A percentile compares a stretch with the other conserved stretches of the same genome.
Conservation (phyloP, 2,329 filamentous ascomycete species). For the Beauveria asiatica region DNA sequence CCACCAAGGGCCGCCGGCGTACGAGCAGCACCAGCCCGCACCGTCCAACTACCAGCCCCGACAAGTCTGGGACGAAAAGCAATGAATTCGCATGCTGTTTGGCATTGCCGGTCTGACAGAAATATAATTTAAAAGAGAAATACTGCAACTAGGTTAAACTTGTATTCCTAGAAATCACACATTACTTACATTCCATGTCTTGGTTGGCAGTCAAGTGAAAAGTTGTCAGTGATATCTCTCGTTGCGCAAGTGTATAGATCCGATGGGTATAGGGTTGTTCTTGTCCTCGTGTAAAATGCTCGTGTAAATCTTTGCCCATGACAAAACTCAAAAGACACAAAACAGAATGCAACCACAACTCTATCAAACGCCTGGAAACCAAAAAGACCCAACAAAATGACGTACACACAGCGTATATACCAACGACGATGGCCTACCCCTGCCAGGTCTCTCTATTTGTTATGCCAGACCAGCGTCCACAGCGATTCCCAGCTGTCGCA, state of each 20-base stretch:
- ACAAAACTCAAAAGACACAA: not conserved
- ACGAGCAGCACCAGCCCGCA: not conserved
- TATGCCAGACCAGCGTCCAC: constrained; percentile 78
- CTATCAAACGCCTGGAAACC: not conserved
- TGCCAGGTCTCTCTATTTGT: constrained; percentile 44
- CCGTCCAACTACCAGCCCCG: not conserved
- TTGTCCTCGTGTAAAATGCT: constrained; percentile 3
- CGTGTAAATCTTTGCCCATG: not conserved
- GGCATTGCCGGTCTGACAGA: not conserved
- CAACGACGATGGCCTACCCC: not conserved
- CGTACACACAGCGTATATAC: not conserved
- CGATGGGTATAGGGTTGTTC: not conserved
- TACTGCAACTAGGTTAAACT: not conserved
- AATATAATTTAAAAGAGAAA: not conserved
- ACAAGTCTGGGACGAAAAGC: constrained; percentile 1
- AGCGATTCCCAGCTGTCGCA: constrained; percentile 84
- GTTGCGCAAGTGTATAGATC: not conserved
- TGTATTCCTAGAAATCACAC: not conserved
- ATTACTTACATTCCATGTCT: not conserved
- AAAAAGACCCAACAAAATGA: not conserved
- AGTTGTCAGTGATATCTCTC: not conserved
- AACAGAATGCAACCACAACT: not conserved
- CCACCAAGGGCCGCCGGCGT: not conserved
- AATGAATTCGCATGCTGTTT: not conserved
- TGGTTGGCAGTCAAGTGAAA: not conserved